Evolutionary conservation across 306 rosid species (phyloP).

Genomic region (Quercus parvula): DNA sequence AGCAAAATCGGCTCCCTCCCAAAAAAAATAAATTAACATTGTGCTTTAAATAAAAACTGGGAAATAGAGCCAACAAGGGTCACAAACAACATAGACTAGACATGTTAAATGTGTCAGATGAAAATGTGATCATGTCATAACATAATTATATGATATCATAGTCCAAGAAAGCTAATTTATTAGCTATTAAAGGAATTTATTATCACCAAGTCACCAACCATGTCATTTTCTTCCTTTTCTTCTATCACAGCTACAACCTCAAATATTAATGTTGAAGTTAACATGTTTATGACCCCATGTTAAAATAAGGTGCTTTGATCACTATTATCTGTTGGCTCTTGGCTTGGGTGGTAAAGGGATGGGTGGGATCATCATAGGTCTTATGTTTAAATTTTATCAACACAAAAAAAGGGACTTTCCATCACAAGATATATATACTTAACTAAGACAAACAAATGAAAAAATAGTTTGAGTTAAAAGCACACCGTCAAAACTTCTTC

Average conservation of each 20-base stretch:
- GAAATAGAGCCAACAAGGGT: not conserved
- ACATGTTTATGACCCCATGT: not conserved
- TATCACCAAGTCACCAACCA: too few relatives aligned
- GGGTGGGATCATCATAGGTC: not conserved
- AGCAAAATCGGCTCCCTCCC: too few relatives aligned
- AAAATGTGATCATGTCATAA: not conserved
- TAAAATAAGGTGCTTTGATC: not conserved
- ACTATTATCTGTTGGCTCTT: not conserved
- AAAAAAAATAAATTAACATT: too few relatives aligned
- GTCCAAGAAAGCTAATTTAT: not conserved
- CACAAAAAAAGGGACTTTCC: not conserved
- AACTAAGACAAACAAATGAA: slow-evolving; percentile 16
- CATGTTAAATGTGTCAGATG: not conserved
- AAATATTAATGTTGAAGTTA: not conserved
- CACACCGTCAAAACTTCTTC: slow-evolving; percentile 74
- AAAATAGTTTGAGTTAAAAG: slow-evolving; percentile 22
- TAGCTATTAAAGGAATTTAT: not conserved
- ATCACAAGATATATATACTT: slow-evolving; percentile 9
- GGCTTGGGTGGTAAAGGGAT: not conserved
- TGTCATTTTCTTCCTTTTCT: not conserved
- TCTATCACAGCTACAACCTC: not conserved
- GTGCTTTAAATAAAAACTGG: not conserved
- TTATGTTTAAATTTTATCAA: not conserved
- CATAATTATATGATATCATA: not conserved
- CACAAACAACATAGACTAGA: not conserved